Conservation (phyloP, 306 rosid species). For the Oemleria cerasiformis region DNA sequence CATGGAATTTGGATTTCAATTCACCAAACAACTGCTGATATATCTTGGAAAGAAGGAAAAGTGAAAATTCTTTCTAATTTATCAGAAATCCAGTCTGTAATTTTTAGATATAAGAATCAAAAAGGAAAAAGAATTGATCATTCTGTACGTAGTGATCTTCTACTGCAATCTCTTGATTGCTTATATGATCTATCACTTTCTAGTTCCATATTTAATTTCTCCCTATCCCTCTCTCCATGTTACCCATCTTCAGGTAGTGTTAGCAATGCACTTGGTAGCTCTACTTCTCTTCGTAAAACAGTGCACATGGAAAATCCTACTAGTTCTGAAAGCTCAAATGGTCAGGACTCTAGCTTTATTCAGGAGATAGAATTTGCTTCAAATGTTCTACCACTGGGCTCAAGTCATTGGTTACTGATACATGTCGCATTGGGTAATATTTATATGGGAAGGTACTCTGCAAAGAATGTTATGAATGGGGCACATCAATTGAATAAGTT, state of each 20-base stretch:
- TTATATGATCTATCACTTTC: conserved; percentile 68
- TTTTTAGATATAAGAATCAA: conserved; percentile 49
- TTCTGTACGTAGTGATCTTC: conserved; percentile 42
- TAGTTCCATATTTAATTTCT: conserved; percentile 38
- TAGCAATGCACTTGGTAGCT: conserved; percentile 29
- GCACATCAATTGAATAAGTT: conserved; percentile 54
- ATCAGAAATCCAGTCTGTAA: conserved; percentile 42
- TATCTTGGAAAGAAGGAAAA: conserved; percentile 60
- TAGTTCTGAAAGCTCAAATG: conserved; percentile 37
- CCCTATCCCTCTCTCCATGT: conserved; percentile 32
- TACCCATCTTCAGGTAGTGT: conserved; percentile 38
- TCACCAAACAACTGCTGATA: conserved; percentile 43
- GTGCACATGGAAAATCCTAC: conserved; percentile 32
- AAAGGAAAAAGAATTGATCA: conserved; percentile 37
- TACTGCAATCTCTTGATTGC: conserved; percentile 43
- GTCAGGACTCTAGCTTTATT: conserved; percentile 30
- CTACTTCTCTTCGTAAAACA: conserved; percentile 35
- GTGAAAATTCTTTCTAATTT: conserved; percentile 46
- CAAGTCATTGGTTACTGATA: conserved; percentile 50
- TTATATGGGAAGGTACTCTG: conserved; percentile 58
- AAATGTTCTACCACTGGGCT: conserved; percentile 24
- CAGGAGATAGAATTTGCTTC: conserved; percentile 37
- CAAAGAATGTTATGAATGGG: conserved; percentile 51
- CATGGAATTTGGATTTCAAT: conserved; percentile 71
- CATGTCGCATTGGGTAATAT: conserved; percentile 46